Percentiles rank a stretch among this genome's conserved stretches.
Evolutionary conservation across 257 asterid genomes (phyloP).

Genomic region (Nicotiana noctiflora): DNA sequence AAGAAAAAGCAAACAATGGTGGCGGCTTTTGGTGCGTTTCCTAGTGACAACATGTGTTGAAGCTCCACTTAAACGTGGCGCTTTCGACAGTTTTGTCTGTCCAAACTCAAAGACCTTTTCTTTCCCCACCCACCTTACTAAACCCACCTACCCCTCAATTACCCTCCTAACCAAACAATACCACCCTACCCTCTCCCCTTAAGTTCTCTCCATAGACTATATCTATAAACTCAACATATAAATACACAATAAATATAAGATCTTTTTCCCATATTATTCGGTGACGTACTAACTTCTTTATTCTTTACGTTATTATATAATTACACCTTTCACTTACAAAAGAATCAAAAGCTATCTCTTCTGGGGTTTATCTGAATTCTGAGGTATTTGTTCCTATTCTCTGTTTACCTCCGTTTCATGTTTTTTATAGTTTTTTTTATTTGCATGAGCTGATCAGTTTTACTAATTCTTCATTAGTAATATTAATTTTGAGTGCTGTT

Average conservation of each 20-base stretch:
- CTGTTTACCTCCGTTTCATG: not conserved
- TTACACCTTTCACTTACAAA: not conserved
- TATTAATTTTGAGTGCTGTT: not conserved
- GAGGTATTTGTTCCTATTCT: not conserved
- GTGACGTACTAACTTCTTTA: not conserved
- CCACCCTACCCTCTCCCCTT: not conserved
- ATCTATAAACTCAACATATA: not conserved
- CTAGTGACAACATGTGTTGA: not conserved
- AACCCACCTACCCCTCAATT: not conserved
- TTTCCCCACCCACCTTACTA: not conserved
- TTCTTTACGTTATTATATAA: not conserved
- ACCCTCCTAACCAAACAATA: not conserved
- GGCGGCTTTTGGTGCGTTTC: not conserved
- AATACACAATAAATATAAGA: not conserved
- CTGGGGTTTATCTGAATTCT: not conserved
- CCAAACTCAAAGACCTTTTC: not conserved
- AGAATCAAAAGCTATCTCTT: not conserved
- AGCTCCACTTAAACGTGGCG: conserved; percentile 11
- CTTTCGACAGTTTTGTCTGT: conserved; percentile 7
- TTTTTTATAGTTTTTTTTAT: not conserved
- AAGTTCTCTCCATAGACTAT: not conserved
- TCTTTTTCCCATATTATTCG: not conserved
- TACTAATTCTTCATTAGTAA: not conserved
- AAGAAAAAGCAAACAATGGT: not conserved
- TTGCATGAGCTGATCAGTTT: not conserved